A percentile compares a stretch with the other conserved stretches of the same genome.
Conservation (phyloP, 805 yeast genomes). For the Lachancea lanzarotensis region DNA sequence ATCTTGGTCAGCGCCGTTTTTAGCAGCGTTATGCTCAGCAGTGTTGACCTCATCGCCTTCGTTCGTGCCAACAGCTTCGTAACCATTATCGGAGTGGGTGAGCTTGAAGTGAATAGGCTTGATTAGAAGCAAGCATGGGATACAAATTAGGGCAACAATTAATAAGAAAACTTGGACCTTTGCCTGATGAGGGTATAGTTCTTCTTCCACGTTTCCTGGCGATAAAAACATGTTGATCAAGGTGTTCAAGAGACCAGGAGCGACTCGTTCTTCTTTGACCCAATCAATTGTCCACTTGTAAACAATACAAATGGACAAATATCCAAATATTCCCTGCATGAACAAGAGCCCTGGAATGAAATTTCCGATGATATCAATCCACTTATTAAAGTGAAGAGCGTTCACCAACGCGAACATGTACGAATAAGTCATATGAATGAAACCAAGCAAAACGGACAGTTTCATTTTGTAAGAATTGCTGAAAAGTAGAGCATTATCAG, state of each 20-base stretch:
- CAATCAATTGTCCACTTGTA: constrained; percentile 74
- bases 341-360: constrained; percentile 67
- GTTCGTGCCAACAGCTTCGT: constrained; percentile 11
- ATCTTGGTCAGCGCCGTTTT: constrained; percentile 26
- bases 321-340: constrained; percentile 74
- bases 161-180: constrained; percentile 52
- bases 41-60: constrained; percentile 7
- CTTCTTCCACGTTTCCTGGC: constrained; percentile 64
- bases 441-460: constrained; percentile 68
- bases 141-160: constrained; percentile 55
- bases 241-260: constrained; percentile 71
- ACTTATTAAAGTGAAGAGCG: constrained; percentile 48
- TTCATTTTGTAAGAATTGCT: constrained; percentile 75
- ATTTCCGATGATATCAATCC: constrained; percentile 63
- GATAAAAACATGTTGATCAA: constrained; percentile 68
- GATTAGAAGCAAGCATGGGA: constrained; percentile 64
- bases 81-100: constrained; percentile 27
- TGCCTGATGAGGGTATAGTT: constrained; percentile 58
- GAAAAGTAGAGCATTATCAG: constrained; percentile 63
- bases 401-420: constrained; percentile 62
- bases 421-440: constrained; percentile 67
- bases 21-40: constrained; percentile 3
- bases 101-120: constrained; percentile 41
- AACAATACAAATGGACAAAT: constrained; percentile 55
- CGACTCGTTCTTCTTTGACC: constrained; percentile 53